Evolutionary conservation across 148 eudicot genomes (phyloP).

Genomic region (Rhododendron simsii): DNA sequence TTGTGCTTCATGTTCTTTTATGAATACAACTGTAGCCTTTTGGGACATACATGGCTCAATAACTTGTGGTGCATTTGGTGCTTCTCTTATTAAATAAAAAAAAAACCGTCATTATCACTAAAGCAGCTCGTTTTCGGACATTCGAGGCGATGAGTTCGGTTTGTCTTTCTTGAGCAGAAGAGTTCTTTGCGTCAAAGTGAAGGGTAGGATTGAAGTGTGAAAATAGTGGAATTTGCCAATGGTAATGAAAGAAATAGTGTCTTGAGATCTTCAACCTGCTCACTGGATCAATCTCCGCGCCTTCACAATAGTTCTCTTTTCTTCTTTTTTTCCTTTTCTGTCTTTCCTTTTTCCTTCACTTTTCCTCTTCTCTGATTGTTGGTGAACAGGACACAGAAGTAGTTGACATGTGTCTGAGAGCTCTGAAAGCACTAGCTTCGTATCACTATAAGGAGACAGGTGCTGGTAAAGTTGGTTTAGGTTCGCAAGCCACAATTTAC

Average conservation of each 20-base stretch:
- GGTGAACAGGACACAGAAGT: slow-evolving; percentile 60
- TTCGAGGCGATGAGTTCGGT: not conserved
- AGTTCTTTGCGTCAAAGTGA: not conserved
- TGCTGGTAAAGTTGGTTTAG: slow-evolving; percentile 71
- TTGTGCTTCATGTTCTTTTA: not conserved
- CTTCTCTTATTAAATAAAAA: not conserved
- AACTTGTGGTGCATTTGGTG: not conserved
- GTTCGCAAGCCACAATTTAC: slow-evolving; percentile 63
- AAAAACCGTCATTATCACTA: not conserved
- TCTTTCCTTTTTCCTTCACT: not conserved
- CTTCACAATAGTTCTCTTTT: not conserved
- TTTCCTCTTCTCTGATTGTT: not conserved
- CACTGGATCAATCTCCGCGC: not conserved
- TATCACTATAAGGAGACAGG: slow-evolving; percentile 73
- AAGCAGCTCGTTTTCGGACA: not conserved
- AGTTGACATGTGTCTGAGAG: slow-evolving; percentile 73
- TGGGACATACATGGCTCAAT: not conserved
- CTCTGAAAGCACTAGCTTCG: slow-evolving; percentile 83
- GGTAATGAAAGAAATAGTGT: not conserved
- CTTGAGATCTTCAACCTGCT: not conserved
- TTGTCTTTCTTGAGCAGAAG: not conserved
- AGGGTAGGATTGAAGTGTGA: not conserved
- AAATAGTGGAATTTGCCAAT: not conserved
- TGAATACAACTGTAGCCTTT: not conserved
- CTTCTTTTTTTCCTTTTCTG: not conserved